A percentile compares a stretch with the other conserved stretches of the same genome.
Evolutionary conservation across 2,329 filamentous ascomycete species (phyloP).

Genomic region (Hortaea werneckii): DNA sequence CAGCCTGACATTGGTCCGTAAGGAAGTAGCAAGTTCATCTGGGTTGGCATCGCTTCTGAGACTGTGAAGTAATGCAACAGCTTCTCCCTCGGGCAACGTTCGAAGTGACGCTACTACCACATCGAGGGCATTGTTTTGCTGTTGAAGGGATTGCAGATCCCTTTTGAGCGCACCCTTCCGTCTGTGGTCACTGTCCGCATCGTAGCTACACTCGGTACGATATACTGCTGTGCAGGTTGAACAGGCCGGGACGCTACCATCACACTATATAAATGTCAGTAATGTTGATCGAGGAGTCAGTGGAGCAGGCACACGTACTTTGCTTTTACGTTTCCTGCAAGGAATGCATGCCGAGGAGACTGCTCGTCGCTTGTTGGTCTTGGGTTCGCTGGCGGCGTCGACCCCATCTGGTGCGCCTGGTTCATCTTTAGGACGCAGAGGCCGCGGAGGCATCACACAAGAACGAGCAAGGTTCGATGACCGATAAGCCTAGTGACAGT

Average conservation of each 20-base stretch:
- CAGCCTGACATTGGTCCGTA: conserved; percentile 30
- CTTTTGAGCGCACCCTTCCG: conserved; percentile 33
- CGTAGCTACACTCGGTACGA: conserved; percentile 40
- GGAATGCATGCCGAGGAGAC: conserved; percentile 37
- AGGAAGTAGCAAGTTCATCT: conserved; percentile 31
- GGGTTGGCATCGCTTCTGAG: conserved; percentile 32
- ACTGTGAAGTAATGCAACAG: conserved; percentile 32
- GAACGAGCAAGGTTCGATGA: neutral
- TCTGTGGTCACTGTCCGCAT: conserved; percentile 38
- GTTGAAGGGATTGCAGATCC: conserved; percentile 30
- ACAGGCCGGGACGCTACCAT: conserved; percentile 39
- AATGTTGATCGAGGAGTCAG: neutral
- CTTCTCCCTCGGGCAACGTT: conserved; percentile 35
- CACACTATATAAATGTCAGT: conserved; percentile 31
- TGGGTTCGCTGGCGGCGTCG: conserved; percentile 17
- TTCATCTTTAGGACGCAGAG: conserved; percentile 24
- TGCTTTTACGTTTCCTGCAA: conserved; percentile 42
- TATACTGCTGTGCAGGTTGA: conserved; percentile 43
- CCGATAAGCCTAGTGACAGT: neutral
- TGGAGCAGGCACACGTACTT: conserved; percentile 24
- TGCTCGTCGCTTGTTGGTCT: conserved; percentile 25
- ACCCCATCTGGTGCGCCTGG: conserved; percentile 11
- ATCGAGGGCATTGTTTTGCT: conserved; percentile 26
- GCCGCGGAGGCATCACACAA: conserved; percentile 22
- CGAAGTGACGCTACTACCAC: conserved; percentile 36